These are phyloP conservation scores for Aureobasidium mangrovei DNA, from an alignment of 2,329 filamentous ascomycete genomes.

Conservation along the genomic window DNA sequence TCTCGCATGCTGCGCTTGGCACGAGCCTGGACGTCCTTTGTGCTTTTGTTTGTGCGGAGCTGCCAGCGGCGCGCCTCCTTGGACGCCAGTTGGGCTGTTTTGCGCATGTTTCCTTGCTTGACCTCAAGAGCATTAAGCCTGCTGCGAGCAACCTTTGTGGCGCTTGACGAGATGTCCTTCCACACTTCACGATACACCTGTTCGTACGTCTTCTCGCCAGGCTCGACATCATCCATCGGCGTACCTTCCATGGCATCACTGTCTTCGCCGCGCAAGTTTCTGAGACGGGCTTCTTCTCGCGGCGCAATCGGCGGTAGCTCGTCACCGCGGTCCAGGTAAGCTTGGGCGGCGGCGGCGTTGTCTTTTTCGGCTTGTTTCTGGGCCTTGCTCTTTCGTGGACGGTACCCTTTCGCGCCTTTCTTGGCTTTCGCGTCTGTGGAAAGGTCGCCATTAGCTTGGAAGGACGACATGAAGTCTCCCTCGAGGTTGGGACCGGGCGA, in stretches of 20 bases:
- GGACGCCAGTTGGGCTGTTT: constrained; percentile 91
- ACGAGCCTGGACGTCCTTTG: constrained; percentile 91
- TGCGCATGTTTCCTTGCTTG: constrained; percentile 91
- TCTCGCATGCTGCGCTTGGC: constrained; percentile 98
- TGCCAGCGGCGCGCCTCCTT: constrained; percentile 98
- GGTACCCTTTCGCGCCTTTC: constrained; percentile 23
- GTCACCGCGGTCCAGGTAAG: constrained; percentile 69
- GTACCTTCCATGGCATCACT: constrained; percentile 44
- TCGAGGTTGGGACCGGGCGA: constrained; percentile 69
- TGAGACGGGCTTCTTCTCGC: constrained; percentile 43
- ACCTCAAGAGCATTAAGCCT: constrained; percentile 77
- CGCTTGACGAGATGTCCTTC: constrained; percentile 90
- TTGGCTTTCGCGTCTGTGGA: constrained; percentile 15
- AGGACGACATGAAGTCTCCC: constrained; percentile 76
- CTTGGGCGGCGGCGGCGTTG: constrained; percentile 79
- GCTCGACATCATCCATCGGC: constrained; percentile 50
- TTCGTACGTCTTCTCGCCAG: constrained; percentile 80
- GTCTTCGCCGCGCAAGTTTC: constrained; percentile 26
- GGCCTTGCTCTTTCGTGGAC: constrained; percentile 81
- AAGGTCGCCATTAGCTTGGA: constrained; percentile 44
- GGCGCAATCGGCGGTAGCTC: constrained; percentile 56
- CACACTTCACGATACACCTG: constrained; percentile 97
- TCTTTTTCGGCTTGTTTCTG: constrained; percentile 62
- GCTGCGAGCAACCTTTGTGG: constrained; percentile 84
- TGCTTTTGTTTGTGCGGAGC: constrained; percentile 93